phyloP scores from a whole-genome alignment of 2,329 filamentous ascomycete species.

The Stagonosporopsis vannaccii region DNA sequence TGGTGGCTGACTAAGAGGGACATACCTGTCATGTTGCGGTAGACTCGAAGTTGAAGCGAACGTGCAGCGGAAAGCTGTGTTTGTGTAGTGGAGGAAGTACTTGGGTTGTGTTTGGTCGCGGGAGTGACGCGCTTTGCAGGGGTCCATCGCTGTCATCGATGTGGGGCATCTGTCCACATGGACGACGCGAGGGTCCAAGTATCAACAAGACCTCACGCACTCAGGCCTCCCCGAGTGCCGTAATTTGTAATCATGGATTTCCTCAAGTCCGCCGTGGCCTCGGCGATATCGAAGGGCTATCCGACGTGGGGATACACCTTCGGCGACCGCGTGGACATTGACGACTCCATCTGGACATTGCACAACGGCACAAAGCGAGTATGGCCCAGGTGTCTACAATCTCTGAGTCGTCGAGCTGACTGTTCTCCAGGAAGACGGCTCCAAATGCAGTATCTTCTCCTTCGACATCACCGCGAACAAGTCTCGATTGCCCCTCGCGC shows the following conservation, averaged over 20 bases:
- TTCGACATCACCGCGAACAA: slow-evolving; percentile 88
- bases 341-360: slow-evolving; percentile 95
- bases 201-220: slow-evolving; percentile 7
- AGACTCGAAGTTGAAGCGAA: not conserved
- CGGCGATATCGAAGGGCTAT: slow-evolving; percentile 86
- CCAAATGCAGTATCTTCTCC: slow-evolving; percentile 94
- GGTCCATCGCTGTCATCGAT: slow-evolving; percentile 10
- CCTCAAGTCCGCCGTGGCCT: slow-evolving; percentile 95
- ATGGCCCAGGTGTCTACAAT: slow-evolving; percentile 41
- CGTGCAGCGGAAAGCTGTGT: not conserved
- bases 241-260: slow-evolving; percentile 78
- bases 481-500: slow-evolving; percentile 82
- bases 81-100: not conserved
- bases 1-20: not conserved
- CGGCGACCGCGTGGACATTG: slow-evolving; percentile 89
- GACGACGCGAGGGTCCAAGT: slow-evolving; percentile 10
- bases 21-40: not conserved
- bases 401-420: slow-evolving; percentile 30
- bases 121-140: slow-evolving; percentile 24
- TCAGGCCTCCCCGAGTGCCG: not conserved
- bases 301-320: slow-evolving; percentile 92
- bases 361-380: slow-evolving; percentile 93
- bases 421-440: slow-evolving; percentile 79
- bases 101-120: not conserved
- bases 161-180: slow-evolving; percentile 30